phyloP scores from a whole-genome alignment of 805 yeast species.

The Tanozyma kutaoensis region DNA sequence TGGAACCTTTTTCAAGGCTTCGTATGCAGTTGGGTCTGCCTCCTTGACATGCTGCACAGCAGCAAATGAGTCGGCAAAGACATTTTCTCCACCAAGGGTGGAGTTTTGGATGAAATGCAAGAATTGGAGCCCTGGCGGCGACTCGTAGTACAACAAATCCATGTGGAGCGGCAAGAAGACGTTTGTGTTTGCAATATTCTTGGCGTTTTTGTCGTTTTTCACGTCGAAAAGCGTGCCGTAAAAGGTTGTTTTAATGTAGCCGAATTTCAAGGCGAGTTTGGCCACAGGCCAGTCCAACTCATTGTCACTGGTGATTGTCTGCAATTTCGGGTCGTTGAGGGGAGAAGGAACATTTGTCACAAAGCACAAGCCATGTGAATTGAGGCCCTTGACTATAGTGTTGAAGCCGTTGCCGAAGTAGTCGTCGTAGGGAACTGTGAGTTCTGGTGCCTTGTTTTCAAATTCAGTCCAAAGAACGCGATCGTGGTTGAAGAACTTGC shows the following conservation, averaged over 20 bases:
- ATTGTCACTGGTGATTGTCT: conserved; percentile 25
- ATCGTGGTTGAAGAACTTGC: conserved; percentile 21
- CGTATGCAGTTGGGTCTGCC: conserved; percentile 47
- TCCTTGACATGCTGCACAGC: conserved; percentile 47
- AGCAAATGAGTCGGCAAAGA: conserved; percentile 56
- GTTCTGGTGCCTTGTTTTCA: conserved; percentile 5
- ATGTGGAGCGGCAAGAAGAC: conserved; percentile 59
- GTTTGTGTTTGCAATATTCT: conserved; percentile 58
- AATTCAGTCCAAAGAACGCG: conserved; percentile 28
- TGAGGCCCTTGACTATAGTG: conserved; percentile 30
- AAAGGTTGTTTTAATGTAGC: conserved; percentile 58
- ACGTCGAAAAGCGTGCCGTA: conserved; percentile 67
- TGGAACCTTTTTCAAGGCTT: conserved; percentile 49
- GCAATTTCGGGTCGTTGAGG: conserved; percentile 9
- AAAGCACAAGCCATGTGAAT: conserved; percentile 43
- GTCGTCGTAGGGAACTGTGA: conserved; percentile 8
- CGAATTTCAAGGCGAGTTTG: conserved; percentile 36
- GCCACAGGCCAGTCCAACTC: conserved; percentile 26
- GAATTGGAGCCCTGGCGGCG: conserved; percentile 70
- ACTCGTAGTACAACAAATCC: conserved; percentile 66
- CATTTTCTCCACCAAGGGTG: conserved; percentile 52
- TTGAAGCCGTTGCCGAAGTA: conserved; percentile 11
- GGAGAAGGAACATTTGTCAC: conserved; percentile 40
- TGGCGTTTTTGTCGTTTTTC: conserved; percentile 32
- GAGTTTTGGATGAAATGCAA: conserved; percentile 46